Conservation (phyloP, 73 alveolate species). For the Paramecium sexaurelia region DNA sequence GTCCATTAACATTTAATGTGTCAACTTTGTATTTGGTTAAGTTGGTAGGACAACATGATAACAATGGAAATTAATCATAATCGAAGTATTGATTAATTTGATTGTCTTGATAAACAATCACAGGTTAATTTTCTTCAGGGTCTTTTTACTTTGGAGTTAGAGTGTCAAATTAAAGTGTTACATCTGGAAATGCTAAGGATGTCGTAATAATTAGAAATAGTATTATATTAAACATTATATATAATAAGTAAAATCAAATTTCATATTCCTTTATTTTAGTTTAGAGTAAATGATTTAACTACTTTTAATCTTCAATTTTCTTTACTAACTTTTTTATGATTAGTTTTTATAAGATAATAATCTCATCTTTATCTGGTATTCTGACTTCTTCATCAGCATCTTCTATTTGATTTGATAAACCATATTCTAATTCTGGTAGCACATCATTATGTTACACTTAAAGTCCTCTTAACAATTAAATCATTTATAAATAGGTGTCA, state of each 20-base stretch:
- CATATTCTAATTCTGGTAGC: slow-evolving; percentile 18
- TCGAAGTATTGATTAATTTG: background rate
- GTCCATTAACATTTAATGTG: background rate
- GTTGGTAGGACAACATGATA: slow-evolving; percentile 33
- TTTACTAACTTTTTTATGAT: slow-evolving; percentile 35
- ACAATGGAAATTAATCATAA: slow-evolving; percentile 10
- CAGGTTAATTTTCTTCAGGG: background rate
- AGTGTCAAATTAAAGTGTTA: background rate
- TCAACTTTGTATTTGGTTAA: background rate
- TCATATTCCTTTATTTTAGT: slow-evolving; percentile 10
- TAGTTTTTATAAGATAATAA: background rate
- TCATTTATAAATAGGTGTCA: slow-evolving; percentile 42
- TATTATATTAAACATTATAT: background rate
- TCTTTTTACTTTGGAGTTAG: background rate
- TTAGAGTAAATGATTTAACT: background rate
- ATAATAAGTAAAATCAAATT: background rate
- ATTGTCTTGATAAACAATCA: background rate
- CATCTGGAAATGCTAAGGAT: slow-evolving; percentile 14
- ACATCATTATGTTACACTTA: background rate
- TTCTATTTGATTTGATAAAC: background rate
- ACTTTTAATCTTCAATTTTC: slow-evolving; percentile 8
- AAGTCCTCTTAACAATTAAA: background rate
- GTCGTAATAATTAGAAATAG: background rate
- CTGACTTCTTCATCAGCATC: background rate
- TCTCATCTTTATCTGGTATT: slow-evolving; percentile 44